These are phyloP conservation scores for Tulasnella sp. DNA, from an alignment of 768 basidiomycete species.

Conservation along the genomic window DNA sequence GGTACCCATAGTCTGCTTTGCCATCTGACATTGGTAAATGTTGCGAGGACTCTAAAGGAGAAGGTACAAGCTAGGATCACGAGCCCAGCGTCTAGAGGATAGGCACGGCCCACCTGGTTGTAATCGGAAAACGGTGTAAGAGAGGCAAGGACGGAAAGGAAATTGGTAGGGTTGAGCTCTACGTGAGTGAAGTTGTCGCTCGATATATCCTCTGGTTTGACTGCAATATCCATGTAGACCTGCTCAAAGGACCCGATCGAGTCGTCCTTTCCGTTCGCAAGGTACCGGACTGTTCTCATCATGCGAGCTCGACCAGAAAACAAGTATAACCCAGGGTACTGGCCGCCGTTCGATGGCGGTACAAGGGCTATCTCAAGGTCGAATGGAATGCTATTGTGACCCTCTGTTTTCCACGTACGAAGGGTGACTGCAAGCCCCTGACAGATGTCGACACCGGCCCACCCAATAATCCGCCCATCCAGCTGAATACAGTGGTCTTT, in stretches of 20 bases:
- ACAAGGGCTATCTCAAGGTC: conserved; percentile 94
- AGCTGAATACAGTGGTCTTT: conserved; percentile 76
- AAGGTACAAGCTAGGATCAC: conserved; percentile 7
- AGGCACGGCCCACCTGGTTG: conserved; percentile 59
- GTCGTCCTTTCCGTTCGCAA: conserved; percentile 75
- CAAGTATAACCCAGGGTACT: conserved; percentile 91
- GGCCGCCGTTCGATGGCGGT: conserved; percentile 78
- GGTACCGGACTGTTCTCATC: conserved; percentile 95
- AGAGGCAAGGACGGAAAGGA: conserved; percentile 92
- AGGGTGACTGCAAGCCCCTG: conserved; percentile 74
- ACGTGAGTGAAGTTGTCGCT: conserved; percentile 72
- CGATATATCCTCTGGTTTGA: conserved; percentile 72
- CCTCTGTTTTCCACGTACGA: conserved; percentile 91
- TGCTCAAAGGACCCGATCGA: conserved; percentile 95
- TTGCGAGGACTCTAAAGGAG: conserved; percentile 63
- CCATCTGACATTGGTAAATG: conserved; percentile 97
- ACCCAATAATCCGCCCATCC: conserved; percentile 91
- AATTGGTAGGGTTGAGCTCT: conserved; percentile 88
- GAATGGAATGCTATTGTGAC: conserved; percentile 63
- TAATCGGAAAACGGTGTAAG: conserved; percentile 99
- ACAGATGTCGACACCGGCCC: conserved; percentile 66
- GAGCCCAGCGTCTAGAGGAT: not conserved
- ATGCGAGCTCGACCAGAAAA: conserved; percentile 80
- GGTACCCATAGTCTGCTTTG: conserved; percentile 99
- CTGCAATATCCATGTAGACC: conserved; percentile 98